Evolutionary conservation across 1,284 basidiomycete species (phyloP).

Genomic region (Fistulinella cinereoalba): DNA sequence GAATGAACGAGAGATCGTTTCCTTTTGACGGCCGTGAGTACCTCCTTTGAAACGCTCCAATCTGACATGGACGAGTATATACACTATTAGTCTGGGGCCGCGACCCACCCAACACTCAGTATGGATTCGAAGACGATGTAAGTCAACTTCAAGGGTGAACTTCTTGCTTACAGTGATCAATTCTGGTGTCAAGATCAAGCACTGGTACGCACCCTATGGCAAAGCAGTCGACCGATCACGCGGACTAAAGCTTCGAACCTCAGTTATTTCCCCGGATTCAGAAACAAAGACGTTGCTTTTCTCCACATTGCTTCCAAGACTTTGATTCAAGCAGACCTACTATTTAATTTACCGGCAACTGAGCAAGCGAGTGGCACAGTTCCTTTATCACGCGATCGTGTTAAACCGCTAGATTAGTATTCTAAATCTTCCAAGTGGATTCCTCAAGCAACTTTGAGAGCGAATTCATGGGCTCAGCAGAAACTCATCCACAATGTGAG

Average conservation of each 20-base stretch:
- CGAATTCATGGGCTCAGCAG: conserved; percentile 59
- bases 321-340: conserved; percentile 82
- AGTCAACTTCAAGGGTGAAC: conserved; percentile 16
- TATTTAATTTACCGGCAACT: conserved; percentile 84
- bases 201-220: conserved; percentile 45
- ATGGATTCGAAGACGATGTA: conserved; percentile 84
- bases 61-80: neutral
- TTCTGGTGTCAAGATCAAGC: conserved; percentile 62
- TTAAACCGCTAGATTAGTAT: conserved; percentile 36
- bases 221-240: neutral
- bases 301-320: conserved; percentile 77
- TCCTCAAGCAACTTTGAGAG: conserved; percentile 52
- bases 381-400: neutral
- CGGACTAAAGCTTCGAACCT: conserved; percentile 1
- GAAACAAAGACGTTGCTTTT: conserved; percentile 89
- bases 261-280: conserved; percentile 80
- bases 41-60: neutral
- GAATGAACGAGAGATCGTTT: conserved; percentile 42
- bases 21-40: conserved; percentile 60
- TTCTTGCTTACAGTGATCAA: conserved; percentile 4
- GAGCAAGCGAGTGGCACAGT: conserved; percentile 68
- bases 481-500: conserved; percentile 42
- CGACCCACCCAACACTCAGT: conserved; percentile 60
- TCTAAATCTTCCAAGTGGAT: conserved; percentile 47
- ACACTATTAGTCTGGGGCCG: conserved; percentile 54